Conservation (phyloP, 2,329 filamentous ascomycete genomes). For the Sclerotinia sclerotiorum region DNA sequence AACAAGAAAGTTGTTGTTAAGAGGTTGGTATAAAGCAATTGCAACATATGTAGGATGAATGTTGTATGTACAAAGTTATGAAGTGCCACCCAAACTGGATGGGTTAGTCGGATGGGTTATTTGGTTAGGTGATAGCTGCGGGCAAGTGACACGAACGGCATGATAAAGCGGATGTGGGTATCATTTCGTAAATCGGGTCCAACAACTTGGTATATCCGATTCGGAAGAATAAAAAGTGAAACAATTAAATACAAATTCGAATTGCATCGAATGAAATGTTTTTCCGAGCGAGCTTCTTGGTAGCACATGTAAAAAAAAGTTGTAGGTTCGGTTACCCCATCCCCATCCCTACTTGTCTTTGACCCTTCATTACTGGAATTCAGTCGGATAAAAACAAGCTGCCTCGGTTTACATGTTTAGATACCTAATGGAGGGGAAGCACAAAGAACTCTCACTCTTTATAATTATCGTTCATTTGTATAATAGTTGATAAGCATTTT, state of each 20-base stretch:
- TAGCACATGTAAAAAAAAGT: conserved; percentile 1
- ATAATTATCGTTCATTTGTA: not conserved
- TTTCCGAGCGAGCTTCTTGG: not conserved
- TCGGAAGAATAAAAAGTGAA: not conserved
- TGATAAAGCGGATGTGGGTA: not conserved
- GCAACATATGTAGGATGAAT: conserved; percentile 31
- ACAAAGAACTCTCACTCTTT: not conserved
- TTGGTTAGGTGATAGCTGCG: not conserved
- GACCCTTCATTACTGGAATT: not conserved
- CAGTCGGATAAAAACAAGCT: not conserved
- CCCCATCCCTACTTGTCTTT: not conserved
- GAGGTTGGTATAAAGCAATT: conserved; percentile 27
- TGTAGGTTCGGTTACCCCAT: not conserved
- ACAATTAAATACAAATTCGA: not conserved
- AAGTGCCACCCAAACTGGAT: not conserved
- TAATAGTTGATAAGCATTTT: not conserved
- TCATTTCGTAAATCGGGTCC: not conserved
- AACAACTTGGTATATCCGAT: conserved; percentile 3
- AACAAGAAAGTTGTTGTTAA: conserved; percentile 35
- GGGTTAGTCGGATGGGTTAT: not conserved
- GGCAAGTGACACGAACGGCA: not conserved
- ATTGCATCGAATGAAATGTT: not conserved
- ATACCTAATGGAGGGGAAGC: not conserved
- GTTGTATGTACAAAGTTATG: conserved; percentile 27
- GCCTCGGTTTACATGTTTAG: not conserved